phyloP scores from a whole-genome alignment of 345 rosid species.

The Alliaria petiolata region DNA sequence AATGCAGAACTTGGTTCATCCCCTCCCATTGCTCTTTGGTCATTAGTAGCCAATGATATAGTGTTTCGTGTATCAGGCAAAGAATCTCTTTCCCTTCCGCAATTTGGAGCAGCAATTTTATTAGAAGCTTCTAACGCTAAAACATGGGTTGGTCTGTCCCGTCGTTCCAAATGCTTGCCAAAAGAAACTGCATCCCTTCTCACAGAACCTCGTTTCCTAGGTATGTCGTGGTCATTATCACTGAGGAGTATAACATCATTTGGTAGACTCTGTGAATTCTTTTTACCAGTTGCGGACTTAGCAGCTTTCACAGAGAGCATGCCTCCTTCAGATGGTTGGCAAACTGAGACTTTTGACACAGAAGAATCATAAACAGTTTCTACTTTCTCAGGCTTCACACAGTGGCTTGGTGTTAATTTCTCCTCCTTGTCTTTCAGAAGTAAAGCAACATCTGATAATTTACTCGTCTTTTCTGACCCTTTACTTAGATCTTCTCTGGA shows the following conservation, averaged over 20 bases:
- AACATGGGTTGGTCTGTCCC: conserved; percentile 20
- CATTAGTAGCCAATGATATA: conserved; percentile 33
- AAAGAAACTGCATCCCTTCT: conserved; percentile 17
- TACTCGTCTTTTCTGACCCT: conserved; percentile 32
- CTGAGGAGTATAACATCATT: conserved; percentile 69
- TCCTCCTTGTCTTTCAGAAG: conserved; percentile 36
- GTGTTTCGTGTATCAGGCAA: conserved; percentile 33
- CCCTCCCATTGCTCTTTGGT: conserved; percentile 33
- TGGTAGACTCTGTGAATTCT: conserved; percentile 30
- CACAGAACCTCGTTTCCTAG: conserved; percentile 40
- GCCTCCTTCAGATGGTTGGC: conserved; percentile 42
- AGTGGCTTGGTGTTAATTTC: conserved; percentile 13
- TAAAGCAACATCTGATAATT: conserved; percentile 28
- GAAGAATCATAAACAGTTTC: conserved; percentile 31
- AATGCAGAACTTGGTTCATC: conserved; percentile 29
- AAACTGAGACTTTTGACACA: conserved; percentile 30
- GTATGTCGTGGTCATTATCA: conserved; percentile 66
- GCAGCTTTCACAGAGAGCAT: conserved; percentile 26
- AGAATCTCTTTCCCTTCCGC: conserved; percentile 31
- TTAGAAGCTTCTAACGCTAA: conserved; percentile 27
- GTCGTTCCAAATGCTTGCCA: conserved; percentile 17
- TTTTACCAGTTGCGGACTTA: conserved; percentile 34
- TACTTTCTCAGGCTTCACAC: conserved; percentile 21
- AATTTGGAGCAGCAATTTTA: conserved; percentile 17
- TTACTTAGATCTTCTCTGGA: conserved; percentile 29